phyloP scores from a whole-genome alignment of 805 yeast species.

The Lachancea cidri region DNA sequence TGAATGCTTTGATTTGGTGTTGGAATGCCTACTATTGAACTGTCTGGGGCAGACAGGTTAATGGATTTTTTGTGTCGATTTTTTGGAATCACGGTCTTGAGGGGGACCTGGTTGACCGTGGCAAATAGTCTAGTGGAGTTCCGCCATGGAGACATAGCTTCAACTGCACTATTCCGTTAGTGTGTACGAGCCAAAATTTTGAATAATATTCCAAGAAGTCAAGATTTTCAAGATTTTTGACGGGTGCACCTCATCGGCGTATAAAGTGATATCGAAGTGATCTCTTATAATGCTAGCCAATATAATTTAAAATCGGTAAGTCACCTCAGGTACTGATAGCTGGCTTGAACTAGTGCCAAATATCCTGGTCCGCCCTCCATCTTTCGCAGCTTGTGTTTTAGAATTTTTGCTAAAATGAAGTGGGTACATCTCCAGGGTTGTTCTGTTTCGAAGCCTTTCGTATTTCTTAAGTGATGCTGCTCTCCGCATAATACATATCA shows the following conservation, averaged over 20 bases:
- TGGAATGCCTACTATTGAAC: slow-evolving; percentile 11
- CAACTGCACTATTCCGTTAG: too few species aligned
- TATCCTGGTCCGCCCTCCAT: too few species aligned
- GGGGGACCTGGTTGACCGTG: neutral
- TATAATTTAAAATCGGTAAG: neutral
- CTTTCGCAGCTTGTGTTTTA: slow-evolving; percentile 1
- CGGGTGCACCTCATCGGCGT: neutral
- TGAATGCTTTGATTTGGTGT: slow-evolving; percentile 18
- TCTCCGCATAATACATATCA: slow-evolving; percentile 69
- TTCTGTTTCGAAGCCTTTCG: slow-evolving; percentile 4
- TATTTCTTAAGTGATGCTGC: slow-evolving; percentile 37
- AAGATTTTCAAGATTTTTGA: neutral
- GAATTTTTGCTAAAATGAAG: slow-evolving; percentile 2
- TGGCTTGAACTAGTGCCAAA: neutral
- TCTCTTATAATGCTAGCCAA: too few species aligned
- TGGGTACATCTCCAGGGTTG: slow-evolving; percentile 4
- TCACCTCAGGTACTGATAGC: neutral
- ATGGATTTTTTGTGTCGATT: neutral
- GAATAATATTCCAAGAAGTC: too few species aligned
- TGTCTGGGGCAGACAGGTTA: neutral
- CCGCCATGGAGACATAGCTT: neutral
- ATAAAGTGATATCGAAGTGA: neutral
- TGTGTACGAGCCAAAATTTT: too few species aligned
- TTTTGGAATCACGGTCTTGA: neutral
- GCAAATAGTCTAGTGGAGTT: neutral